Conservation (phyloP, 2,329 filamentous ascomycete species). For the Corinectria fuckeliana region DNA sequence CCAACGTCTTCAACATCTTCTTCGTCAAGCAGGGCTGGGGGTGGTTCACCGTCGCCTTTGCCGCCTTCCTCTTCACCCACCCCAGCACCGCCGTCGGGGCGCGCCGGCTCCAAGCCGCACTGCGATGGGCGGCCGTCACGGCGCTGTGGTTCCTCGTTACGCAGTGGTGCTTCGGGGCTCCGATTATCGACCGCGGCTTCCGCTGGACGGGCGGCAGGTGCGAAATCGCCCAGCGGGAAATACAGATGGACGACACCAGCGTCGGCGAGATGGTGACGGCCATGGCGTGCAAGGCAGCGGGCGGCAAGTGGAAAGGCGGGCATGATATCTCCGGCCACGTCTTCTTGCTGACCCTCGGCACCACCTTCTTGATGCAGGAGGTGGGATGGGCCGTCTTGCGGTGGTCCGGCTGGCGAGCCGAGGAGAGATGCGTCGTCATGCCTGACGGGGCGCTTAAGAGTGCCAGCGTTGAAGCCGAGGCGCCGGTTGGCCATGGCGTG, state of each 20-base stretch:
- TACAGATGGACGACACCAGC: constrained; percentile 53
- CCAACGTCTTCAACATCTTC: constrained; percentile 88
- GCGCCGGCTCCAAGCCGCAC: constrained; percentile 60
- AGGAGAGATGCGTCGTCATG: constrained; percentile 72
- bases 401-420: constrained; percentile 51
- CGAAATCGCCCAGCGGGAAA: constrained; percentile 61
- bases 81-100: constrained; percentile 52
- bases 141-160: constrained; percentile 84
- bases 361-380: constrained; percentile 82
- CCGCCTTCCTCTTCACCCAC: constrained; percentile 72
- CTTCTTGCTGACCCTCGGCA: constrained; percentile 87
- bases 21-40: constrained; percentile 97
- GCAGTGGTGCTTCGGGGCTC: constrained; percentile 95
- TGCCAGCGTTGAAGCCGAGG: constrained; percentile 56
- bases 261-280: constrained; percentile 68
- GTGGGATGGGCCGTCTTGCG: constrained; percentile 65
- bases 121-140: constrained; percentile 77
- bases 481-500: constrained; percentile 30
- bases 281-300: constrained; percentile 80
- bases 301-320: constrained; percentile 88
- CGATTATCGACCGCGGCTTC: constrained; percentile 90
- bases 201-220: constrained; percentile 87
- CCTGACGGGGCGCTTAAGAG: constrained; percentile 69
- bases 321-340: constrained; percentile 97
- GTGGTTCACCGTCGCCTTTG: constrained; percentile 82